phyloP scores from a whole-genome alignment of 2,329 filamentous ascomycete genomes.

The Geosmithia putterillii region DNA sequence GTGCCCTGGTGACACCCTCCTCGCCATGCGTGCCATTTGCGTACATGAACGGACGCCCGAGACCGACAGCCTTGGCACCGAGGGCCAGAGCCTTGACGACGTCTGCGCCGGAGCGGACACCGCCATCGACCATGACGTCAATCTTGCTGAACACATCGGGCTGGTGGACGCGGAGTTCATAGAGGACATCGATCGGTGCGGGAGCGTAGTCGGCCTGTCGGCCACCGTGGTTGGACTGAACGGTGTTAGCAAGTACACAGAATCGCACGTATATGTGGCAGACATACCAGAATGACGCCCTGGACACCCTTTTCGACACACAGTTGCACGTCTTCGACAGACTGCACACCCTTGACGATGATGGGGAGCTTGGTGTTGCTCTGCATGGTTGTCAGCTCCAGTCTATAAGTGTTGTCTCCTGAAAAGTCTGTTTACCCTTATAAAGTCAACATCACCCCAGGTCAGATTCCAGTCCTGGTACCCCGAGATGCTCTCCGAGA shows the following conservation, averaged over 20 bases:
- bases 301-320: constrained; percentile 10
- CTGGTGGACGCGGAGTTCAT: constrained; percentile 23
- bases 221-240: constrained; percentile 31
- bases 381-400: not conserved
- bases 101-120: constrained; percentile 28
- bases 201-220: constrained; percentile 26
- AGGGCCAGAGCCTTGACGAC: constrained; percentile 27
- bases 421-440: not conserved
- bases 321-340: constrained; percentile 14
- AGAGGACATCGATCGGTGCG: constrained; percentile 21
- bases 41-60: constrained; percentile 40
- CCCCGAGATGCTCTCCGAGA: not conserved
- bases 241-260: constrained; percentile 17
- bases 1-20: constrained; percentile 28
- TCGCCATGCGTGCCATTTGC: constrained; percentile 34
- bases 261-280: not conserved
- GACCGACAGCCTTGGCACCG: constrained; percentile 28
- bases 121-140: constrained; percentile 27
- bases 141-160: constrained; percentile 24
- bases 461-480: not conserved
- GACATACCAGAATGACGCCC: constrained; percentile 3
- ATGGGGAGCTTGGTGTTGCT: constrained; percentile 8
- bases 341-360: constrained; percentile 16
- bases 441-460: not conserved
- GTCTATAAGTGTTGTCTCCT: not conserved